Evolutionary conservation across 768 basidiomycete species (phyloP), one percentile per base, ranked within the genome.

Genomic region (Termitomyces sp.): DNA sequence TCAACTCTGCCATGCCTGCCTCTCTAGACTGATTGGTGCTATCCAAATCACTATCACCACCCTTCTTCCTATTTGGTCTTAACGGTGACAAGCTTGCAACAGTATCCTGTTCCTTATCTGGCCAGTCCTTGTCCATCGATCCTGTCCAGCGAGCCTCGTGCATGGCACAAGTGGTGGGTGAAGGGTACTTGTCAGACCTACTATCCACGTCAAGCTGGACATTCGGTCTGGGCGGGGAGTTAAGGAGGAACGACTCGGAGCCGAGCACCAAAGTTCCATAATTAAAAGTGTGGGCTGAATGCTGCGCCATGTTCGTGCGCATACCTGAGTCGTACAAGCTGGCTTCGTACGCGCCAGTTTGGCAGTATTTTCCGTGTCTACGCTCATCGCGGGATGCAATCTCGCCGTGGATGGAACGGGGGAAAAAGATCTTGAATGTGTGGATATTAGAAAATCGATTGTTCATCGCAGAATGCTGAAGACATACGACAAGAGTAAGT

Each of bases 361-460:
- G 72, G 20, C 66, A 56, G 6, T 73, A 74, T 34, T 72, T 72
- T 15, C 65, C 68, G n/a, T 74, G 77, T 64, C 74, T 77, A 46
- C 73, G 70, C 45, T 78, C 79, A 52, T 87, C 85, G 31, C 74
- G 78, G 4, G 76, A 73, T 3, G 81, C 77, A 29, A 88, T 86
- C 72, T 90, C 89, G 20, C 80, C 76, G 71, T 88, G 81, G 48
- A 88, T 80, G 5, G 87, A 89, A 14, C 91, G 88, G 56, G 91
- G 91, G 76, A 92, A 93, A 79, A 93, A 93, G 40, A 92, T 89
- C 89, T 91, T 63, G 50, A 49, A n/a, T 42, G 31, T 8, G 31
- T 9, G 6, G 10, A 37, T 11, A 3, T 15, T 5, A 52, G n/a
- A 62, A 40, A 43, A 34, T 47, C 9, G 45, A 40, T 9, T 25